Evolutionary conservation across 129 eudicot genomes (phyloP), one percentile per base, ranked within the genome.

Genomic region (Chrysanthemum makinoi): DNA sequence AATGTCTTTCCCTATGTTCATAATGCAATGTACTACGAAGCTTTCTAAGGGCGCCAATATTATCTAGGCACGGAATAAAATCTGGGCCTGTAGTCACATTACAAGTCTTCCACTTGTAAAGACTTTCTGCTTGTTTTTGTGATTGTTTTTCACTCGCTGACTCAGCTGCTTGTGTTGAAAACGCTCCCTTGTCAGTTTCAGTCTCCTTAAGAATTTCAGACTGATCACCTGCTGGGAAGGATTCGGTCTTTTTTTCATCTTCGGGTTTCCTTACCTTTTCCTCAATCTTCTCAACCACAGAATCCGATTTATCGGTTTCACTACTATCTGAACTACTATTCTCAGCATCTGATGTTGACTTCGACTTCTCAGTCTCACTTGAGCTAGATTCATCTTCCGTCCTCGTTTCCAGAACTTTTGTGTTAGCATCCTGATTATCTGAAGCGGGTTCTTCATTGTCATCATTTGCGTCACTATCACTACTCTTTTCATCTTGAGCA

Each of bases 1-100:
- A 85, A 49, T 85, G 90, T 53, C 90, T 82, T 58, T 85, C 90
- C 57, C 86, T 71, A 77, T 85, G 90, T 74, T 85, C 87, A 59
- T 67, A 85, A 60, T 85, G 90, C 47, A 17, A 14, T 22, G 86
- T 85, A 55, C 20, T 72, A 13, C 55, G 62, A 70, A 85, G 69
- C 10, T 68, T 65, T 66, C 70, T 82, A 60, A 85, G 56, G 20
- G 90, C 90, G 53, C 39, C 68, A 4, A 22, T 22, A 73, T 85
- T 85, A 56, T 85, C 90, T 48, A 85, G 80, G 72, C 90, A 85
- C 12, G 90, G 90, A 55, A 85, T 82, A 59, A 74, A 85, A 82
- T 85, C 85, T 2, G 84, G 12, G 15, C 90, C 90, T 6, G 83
- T 72, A n/a, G 70, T 72, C 12, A 43, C 80, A 22, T 82, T 82